Conservation (phyloP, 805 yeast species). For the Brettanomyces nanus region DNA sequence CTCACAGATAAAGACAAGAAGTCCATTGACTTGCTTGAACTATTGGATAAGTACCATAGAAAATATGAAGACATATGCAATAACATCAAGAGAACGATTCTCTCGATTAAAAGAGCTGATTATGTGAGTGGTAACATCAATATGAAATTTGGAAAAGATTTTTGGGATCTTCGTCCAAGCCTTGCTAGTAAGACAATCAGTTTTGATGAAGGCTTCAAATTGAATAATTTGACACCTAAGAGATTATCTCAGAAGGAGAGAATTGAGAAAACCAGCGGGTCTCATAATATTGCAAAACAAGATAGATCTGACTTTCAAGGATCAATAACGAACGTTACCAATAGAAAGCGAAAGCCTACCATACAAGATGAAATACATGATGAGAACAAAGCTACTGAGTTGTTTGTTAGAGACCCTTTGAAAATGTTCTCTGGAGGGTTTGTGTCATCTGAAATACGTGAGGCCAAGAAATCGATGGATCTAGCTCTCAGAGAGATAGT, state of each 20-base stretch:
- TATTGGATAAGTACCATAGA: slow-evolving; percentile 28
- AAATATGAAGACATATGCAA: slow-evolving; percentile 14
- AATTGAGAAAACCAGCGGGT: slow-evolving; percentile 3
- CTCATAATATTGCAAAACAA: slow-evolving; percentile 1
- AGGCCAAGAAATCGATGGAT: slow-evolving; percentile 12
- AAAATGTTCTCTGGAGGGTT: slow-evolving; percentile 23
- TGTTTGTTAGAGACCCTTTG: slow-evolving; percentile 14
- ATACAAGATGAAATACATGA: not conserved
- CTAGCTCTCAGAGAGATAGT: slow-evolving; percentile 3
- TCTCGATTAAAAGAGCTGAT: slow-evolving; percentile 2
- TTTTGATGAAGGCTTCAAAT: not conserved
- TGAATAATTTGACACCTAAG: not conserved
- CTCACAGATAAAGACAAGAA: slow-evolving; percentile 4
- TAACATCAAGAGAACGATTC: slow-evolving; percentile 25
- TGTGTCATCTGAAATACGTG: slow-evolving; percentile 13
- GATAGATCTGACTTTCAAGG: not conserved
- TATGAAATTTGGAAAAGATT: slow-evolving; percentile 1
- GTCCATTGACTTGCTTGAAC: slow-evolving; percentile 20
- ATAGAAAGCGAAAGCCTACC: not conserved
- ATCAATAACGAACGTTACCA: slow-evolving; percentile 1
- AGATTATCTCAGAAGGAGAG: not conserved
- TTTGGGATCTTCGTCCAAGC: slow-evolving; percentile 6
- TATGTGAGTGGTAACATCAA: not conserved
- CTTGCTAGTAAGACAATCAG: slow-evolving; percentile 4
- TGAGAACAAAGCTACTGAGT: not conserved